phyloP scores from a whole-genome alignment of 148 eudicot species.

The Pouteria glomerata region DNA sequence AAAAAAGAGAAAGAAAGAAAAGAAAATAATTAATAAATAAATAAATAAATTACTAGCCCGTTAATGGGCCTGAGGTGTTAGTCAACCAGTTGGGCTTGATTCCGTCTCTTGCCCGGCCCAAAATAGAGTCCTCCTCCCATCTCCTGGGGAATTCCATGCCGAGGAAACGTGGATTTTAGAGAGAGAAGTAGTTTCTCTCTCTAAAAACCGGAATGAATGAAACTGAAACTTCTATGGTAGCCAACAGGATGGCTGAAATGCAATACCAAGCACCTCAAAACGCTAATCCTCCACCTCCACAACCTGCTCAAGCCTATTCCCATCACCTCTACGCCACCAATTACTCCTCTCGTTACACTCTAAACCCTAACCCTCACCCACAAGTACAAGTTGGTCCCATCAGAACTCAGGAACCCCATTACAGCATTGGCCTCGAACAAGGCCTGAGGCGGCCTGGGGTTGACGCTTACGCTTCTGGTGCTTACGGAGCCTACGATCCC shows the following conservation, averaged over 20 bases:
- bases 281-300: background rate
- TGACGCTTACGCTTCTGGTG: conserved; percentile 10
- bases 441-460: conserved; percentile 18
- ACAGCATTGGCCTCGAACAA: conserved; percentile 3
- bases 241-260: background rate
- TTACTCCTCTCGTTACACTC: conserved; percentile 1
- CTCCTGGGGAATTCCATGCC: too few relatives aligned
- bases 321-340: background rate
- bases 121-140: too few relatives aligned
- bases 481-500: conserved; percentile 1
- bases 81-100: too few relatives aligned
- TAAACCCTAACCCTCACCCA: conserved; percentile 21
- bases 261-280: conserved; percentile 1
- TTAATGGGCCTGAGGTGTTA: too few relatives aligned
- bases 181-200: background rate
- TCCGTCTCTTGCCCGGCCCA: too few relatives aligned
- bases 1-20: too few relatives aligned
- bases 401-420: background rate
- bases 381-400: background rate
- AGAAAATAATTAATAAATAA: too few relatives aligned
- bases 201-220: background rate
- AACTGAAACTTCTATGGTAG: background rate
- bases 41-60: too few relatives aligned
- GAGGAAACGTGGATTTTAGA: too few relatives aligned
- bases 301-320: background rate